phyloP scores from a whole-genome alignment of 495 filamentous ascomycete genomes.

The Penicillium paxilli region DNA sequence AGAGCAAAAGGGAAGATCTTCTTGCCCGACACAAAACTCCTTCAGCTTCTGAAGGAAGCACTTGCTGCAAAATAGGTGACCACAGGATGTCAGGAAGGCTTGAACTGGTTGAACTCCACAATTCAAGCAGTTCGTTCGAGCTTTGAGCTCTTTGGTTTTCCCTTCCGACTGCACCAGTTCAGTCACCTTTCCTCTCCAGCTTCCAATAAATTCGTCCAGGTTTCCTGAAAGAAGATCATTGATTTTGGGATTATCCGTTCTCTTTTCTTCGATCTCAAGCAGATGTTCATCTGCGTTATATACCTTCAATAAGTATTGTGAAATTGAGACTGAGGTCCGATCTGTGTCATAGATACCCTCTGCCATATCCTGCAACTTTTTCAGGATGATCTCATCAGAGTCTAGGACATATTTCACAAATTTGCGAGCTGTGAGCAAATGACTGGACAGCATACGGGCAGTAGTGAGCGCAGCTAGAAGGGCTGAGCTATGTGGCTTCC shows the following conservation, averaged over 20 bases:
- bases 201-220: background rate
- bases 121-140: conserved; percentile 32
- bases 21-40: conserved; percentile 15
- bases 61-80: conserved; percentile 48
- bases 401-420: conserved; percentile 41
- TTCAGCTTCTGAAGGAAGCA: conserved; percentile 37
- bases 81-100: conserved; percentile 43
- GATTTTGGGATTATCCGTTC: background rate
- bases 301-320: too few relatives aligned
- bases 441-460: conserved; percentile 54
- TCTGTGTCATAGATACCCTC: conserved; percentile 5
- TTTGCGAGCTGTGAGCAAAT: conserved; percentile 49
- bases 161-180: conserved; percentile 21
- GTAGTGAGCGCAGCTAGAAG: conserved; percentile 50
- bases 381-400: conserved; percentile 33
- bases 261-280: background rate
- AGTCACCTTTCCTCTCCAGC: conserved; percentile 35
- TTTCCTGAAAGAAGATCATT: background rate
- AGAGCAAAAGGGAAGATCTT: conserved; percentile 17
- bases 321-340: conserved; percentile 7
- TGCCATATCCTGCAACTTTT: conserved; percentile 21
- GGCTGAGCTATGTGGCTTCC: too few relatives aligned
- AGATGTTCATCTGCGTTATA: background rate
- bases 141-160: conserved; percentile 25
- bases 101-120: conserved; percentile 31